Conservation (phyloP, 495 filamentous ascomycete genomes). For the Penicillium daleae region DNA sequence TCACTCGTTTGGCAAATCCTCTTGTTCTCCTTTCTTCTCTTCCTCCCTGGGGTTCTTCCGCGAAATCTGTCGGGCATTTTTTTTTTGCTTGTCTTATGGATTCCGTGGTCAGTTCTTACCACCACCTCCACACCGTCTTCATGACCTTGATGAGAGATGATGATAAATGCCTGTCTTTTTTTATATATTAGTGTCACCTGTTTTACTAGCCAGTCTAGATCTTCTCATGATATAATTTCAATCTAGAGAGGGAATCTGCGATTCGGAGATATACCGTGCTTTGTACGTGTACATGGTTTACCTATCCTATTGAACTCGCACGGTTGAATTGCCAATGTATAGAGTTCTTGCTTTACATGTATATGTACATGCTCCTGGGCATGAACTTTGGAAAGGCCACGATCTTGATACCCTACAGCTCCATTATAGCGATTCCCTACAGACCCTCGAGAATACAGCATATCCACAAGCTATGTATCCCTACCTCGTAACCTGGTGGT, state of each 20-base stretch:
- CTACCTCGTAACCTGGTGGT: neutral
- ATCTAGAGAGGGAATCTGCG: conserved; percentile 39
- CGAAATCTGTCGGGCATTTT: neutral
- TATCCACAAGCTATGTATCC: neutral
- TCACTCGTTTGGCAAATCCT: conserved; percentile 15
- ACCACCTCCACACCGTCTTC: conserved; percentile 56
- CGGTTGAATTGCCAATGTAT: conserved; percentile 1
- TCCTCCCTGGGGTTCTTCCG: conserved; percentile 20
- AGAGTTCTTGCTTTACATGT: neutral
- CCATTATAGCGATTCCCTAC: neutral
- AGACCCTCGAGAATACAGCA: neutral
- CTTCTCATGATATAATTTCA: conserved; percentile 44
- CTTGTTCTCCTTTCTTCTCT: conserved; percentile 17
- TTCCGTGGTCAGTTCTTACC: conserved; percentile 26
- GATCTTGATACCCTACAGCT: neutral
- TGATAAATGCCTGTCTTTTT: conserved; percentile 49
- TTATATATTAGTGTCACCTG: conserved; percentile 28
- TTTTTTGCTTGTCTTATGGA: conserved; percentile 9
- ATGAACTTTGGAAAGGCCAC: no score
- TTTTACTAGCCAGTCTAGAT: conserved; percentile 49
- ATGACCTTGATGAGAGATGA: conserved; percentile 60
- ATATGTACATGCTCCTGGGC: no score
- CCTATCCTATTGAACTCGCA: neutral
- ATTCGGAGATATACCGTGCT: conserved; percentile 22
- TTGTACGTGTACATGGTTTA: neutral